Evolutionary conservation across 1,139 yeast genomes (phyloP), one percentile per base, ranked within the genome.

Genomic region (Geotrichum reessii): DNA sequence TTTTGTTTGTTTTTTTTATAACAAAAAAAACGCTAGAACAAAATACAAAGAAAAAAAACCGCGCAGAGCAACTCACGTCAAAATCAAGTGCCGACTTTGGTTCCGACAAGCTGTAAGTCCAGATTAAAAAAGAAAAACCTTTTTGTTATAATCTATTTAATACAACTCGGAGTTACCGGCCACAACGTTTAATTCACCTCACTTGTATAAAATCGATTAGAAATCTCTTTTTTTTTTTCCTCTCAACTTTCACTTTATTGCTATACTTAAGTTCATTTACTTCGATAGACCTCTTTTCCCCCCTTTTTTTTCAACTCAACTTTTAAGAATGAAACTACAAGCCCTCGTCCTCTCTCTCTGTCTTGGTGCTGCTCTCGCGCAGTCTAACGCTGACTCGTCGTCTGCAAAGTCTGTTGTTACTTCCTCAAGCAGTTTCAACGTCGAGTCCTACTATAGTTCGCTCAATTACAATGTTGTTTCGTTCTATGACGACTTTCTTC

Each of bases 401-500:
- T n/a, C 21, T 33, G 6, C n/a, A 9, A 14, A 33, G n/a, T 12
- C 40, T 9, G 40, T 31, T 31, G 42, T 37, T 4, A n/a, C n/a
- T n/a, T 37, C 19, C 19, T 37, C 17, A 7, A 37, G 44, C 9
- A 37, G 44, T 17, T 47, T 53, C 19, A 37, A 47, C 37, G 28
- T 42, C 27, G 52, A 24, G 19, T 33, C 52, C 19, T 56, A 48
- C 53, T 52, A 48, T 53, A 47, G 53, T 17, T 47, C 50, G 48
- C 19, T 58, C 25, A 12, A 37, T 42, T 58, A 47, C 40, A 24
- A 58, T 40, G 54, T 58, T 11, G 53, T 28, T 44, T 47, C 56
- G 19, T 58, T 58, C 47, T 58, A 55, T 52, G 44, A 24, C 17
- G 28, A 58, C 44, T 55, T 52, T 25, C 9, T 58, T 24, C 24